A percentile compares a stretch with the other conserved stretches of the same genome.
These are phyloP conservation scores for Russula virescens DNA, from an alignment of 768 basidiomycete species.

Conservation along the genomic window DNA sequence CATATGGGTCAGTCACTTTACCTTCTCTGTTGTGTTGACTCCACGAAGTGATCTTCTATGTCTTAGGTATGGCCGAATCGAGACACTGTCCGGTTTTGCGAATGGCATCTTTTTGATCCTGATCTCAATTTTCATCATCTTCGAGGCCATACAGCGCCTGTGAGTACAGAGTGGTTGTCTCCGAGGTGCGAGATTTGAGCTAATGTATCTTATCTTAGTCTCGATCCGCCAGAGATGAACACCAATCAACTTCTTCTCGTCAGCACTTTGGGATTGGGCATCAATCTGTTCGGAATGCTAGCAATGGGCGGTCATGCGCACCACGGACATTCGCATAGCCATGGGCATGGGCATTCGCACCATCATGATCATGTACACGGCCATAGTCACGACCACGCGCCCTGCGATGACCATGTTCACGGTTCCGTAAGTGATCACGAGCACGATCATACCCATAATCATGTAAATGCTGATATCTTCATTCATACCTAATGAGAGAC, in stretches of 20 bases:
- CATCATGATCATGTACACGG: constrained; percentile 11
- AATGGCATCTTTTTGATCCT: constrained; percentile 92
- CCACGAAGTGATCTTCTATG: background rate
- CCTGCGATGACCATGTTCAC: constrained; percentile 6
- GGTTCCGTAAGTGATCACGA: constrained; percentile 24
- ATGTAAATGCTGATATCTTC: background rate
- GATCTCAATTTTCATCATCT: constrained; percentile 96
- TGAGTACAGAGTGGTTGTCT: constrained; percentile 32
- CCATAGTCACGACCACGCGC: constrained; percentile 27
- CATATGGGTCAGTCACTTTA: constrained; percentile 68
- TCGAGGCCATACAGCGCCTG: constrained; percentile 95
- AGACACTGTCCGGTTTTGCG: constrained; percentile 96
- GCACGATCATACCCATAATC: constrained; percentile 14
- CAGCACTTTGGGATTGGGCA: constrained; percentile 80
- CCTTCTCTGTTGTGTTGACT: background rate
- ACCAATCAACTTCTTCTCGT: constrained; percentile 88
- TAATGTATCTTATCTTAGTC: constrained; percentile 35
- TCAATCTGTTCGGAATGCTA: constrained; percentile 98
- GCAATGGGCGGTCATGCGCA: constrained; percentile 96
- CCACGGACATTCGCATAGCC: constrained; percentile 55
- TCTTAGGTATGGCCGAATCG: constrained; percentile 84
- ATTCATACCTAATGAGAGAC: background rate
- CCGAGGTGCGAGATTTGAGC: background rate
- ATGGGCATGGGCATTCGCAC: constrained; percentile 32
- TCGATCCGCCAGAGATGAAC: constrained; percentile 97